Percentiles rank a stretch among this genome's conserved stretches.
phyloP scores from a whole-genome alignment of 2,329 filamentous ascomycete genomes.

The Ophiocordyceps sinensis region DNA sequence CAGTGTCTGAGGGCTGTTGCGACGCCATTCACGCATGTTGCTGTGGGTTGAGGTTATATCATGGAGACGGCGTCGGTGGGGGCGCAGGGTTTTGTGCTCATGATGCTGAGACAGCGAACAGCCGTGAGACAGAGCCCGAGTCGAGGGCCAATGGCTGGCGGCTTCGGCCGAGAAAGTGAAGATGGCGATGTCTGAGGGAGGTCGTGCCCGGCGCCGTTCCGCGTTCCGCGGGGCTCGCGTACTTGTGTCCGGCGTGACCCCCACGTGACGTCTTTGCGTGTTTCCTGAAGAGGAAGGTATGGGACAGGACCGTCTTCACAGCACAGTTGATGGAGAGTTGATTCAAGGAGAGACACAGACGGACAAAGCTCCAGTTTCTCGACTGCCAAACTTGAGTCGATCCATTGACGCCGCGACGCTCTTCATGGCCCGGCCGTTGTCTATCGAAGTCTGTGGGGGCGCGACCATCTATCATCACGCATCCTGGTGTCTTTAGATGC shows the following conservation, averaged over 20 bases:
- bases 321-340: not conserved
- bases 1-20: slow-evolving; percentile 5
- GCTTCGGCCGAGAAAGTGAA: not conserved
- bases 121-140: not conserved
- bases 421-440: not conserved
- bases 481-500: not conserved
- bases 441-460: not conserved
- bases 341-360: not conserved
- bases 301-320: too few species aligned
- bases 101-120: not conserved
- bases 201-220: not conserved
- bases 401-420: too few species aligned
- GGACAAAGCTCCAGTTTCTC: too few species aligned
- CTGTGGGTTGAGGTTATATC: not conserved
- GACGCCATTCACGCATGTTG: slow-evolving; percentile 9
- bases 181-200: too few species aligned
- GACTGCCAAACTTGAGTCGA: too few species aligned
- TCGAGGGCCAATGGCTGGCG: not conserved
- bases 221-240: slow-evolving; percentile 5
- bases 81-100: not conserved
- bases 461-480: not conserved
- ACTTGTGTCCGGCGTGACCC: slow-evolving; percentile 6
- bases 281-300: not conserved
- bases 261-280: slow-evolving; percentile 1
- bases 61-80: not conserved